A percentile compares a stretch with the other conserved stretches of the same genome.
These are phyloP conservation scores for Brassica cretica DNA, from an alignment of 345 rosid genomes.

Conservation along the genomic window DNA sequence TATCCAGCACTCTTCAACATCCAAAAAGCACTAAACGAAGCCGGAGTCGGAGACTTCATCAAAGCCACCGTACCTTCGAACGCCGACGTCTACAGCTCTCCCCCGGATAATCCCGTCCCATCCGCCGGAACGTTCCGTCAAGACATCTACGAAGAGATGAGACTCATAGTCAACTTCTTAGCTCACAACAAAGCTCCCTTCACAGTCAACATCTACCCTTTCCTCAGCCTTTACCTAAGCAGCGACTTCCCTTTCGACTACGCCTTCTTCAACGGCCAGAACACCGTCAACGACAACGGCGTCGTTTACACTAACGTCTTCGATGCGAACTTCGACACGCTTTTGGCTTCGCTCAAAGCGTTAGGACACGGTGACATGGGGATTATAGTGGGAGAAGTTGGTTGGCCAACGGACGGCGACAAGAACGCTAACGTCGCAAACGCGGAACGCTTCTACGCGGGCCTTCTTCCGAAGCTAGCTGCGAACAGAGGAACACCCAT, in stretches of 20 bases:
- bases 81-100: slow-evolving; percentile 81
- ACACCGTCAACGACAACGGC: slow-evolving; percentile 53
- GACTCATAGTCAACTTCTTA: slow-evolving; percentile 69
- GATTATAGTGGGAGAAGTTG: slow-evolving; percentile 77
- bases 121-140: slow-evolving; percentile 76
- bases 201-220: slow-evolving; percentile 90
- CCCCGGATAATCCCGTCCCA: slow-evolving; percentile 57
- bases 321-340: slow-evolving; percentile 87
- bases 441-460: slow-evolving; percentile 73
- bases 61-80: slow-evolving; percentile 89
- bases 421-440: slow-evolving; percentile 60
- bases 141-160: slow-evolving; percentile 60
- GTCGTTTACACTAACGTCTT: slow-evolving; percentile 75
- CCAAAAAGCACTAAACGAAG: slow-evolving; percentile 83
- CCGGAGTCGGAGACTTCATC: slow-evolving; percentile 62
- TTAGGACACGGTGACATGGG: slow-evolving; percentile 61
- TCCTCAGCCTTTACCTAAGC: slow-evolving; percentile 77
- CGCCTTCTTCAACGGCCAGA: slow-evolving; percentile 79
- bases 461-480: slow-evolving; percentile 61
- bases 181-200: slow-evolving; percentile 73
- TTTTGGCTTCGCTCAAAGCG: slow-evolving; percentile 63
- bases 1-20: slow-evolving; percentile 86
- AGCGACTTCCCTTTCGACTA: slow-evolving; percentile 73
- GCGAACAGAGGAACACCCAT: slow-evolving; percentile 69
- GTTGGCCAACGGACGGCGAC: slow-evolving; percentile 98